These are phyloP conservation scores for Sedum album DNA, from an alignment of 164 flowering plant species.

Conservation along the genomic window DNA sequence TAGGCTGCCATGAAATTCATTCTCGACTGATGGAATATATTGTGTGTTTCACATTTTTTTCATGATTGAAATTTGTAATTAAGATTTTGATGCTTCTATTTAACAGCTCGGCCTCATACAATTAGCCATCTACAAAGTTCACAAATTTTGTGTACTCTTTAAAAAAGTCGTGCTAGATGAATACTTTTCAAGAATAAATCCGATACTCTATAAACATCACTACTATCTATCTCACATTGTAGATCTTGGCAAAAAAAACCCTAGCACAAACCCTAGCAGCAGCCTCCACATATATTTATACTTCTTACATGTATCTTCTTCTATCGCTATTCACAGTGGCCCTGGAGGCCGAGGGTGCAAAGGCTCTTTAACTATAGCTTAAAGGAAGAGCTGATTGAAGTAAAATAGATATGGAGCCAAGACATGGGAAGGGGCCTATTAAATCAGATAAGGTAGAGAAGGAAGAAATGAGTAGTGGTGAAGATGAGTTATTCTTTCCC, in stretches of 20 bases:
- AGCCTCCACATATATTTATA: not conserved
- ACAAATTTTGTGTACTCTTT: too few species aligned
- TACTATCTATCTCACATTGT: not conserved
- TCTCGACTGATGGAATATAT: too few species aligned
- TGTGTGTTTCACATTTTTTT: too few species aligned
- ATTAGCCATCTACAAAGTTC: too few species aligned
- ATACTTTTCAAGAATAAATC: too few species aligned
- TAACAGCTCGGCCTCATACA: too few species aligned
- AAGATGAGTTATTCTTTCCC: slow-evolving; percentile 17
- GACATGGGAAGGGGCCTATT: slow-evolving; percentile 34
- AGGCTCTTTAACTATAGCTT: not conserved
- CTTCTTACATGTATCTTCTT: not conserved
- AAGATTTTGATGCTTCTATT: too few species aligned
- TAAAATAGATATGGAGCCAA: slow-evolving; percentile 21
- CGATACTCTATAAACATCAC: not conserved
- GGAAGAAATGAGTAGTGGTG: slow-evolving; percentile 6
- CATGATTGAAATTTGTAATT: too few species aligned
- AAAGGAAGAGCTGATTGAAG: not conserved
- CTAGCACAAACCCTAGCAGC: slow-evolving; percentile 4
- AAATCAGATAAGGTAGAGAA: slow-evolving; percentile 20
- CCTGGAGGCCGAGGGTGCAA: not conserved
- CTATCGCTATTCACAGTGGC: not conserved
- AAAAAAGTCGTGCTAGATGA: too few species aligned
- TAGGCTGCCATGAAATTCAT: too few species aligned
- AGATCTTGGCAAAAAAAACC: not conserved